Base-by-base conservation (phyloP, 2,329 filamentous ascomycete genomes). In the Cordyceps javanica region DNA sequence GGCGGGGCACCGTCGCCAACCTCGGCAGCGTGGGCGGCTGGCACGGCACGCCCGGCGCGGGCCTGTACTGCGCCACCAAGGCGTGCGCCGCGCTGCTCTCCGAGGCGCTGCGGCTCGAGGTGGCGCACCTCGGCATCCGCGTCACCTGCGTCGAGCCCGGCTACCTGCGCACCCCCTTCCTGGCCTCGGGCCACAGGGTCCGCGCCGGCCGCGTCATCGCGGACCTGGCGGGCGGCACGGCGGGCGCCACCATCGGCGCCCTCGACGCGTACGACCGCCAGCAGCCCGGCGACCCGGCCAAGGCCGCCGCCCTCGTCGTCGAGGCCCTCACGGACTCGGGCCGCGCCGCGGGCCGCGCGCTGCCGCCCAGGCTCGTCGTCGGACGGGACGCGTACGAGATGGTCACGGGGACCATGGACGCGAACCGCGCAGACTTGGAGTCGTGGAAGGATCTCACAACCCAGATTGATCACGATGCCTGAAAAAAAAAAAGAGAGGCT, bases 291-390 rank as follows among this genome's bases (percentile, higher is more conserved):
- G 81, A 86, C 63, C 74, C 81, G 3, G 68, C 67, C 19, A 84
- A 84, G 70, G 83, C 78, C 0, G 70, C 72, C 8, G 73, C 69
- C 57, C 73, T 81, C 1, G 71, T 83, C 28, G 73, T 85, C 5
- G 82, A 87, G 61, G 71, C 82, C 14, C 62, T 87, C 62, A 83
- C 78, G 8, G 71, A 71, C 44, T 74, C 70, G 2, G 82, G 82
- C 0, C 70, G 71, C 25, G 79, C 72, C 0, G 55, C 65, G 59
- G 81, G 79, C 0, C 78, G 68, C 61, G 72, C 77, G 21, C 69
- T 86, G 2, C 83, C 82, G 0, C 62, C 78, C 14, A 70, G 83
- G 28, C 62, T 87, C 50, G 69, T 76, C n/a, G 67, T 87, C 41
- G 85, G 84, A 0, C 73, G 69, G 8, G 83, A 86, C 66, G 69